Evolutionary conservation across 2,329 filamentous ascomycete species (phyloP), one percentile per base, ranked within the genome.

Genomic region (Nothophoma quercina): DNA sequence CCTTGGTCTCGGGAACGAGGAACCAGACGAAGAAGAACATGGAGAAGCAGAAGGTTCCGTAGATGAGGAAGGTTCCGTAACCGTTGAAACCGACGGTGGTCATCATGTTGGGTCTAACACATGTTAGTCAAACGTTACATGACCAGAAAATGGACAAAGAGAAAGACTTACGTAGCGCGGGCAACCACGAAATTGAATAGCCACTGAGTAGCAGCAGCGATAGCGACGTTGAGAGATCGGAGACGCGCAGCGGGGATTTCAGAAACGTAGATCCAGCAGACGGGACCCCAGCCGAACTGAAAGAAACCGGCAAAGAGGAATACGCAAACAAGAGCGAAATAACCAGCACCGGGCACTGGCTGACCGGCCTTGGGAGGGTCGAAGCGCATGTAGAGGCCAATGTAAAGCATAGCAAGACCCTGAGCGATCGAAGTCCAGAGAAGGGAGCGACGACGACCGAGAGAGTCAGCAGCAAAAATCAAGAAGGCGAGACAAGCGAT

Each of bases 101-200:
- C 64, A 90, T 78, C 87, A 90, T 90, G 38, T 83, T 85, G 2
- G 87, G 84, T 3, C 87, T 86, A 26, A 85, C 85, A 51, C 85
- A 89, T 5, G 42, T 35, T 39, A 38, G 16, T 34, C 5, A 1
- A 22, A 19, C n/a, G n/a, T n/a, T n/a, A n/a, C n/a, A n/a, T n/a
- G n/a, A 3, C 12, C 16, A 13, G 33, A 15, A 6, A 10, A 13
- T n/a, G n/a, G 8, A 12, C 3, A 1, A 8, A 8, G 9, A 16
- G 12, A 18, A 5, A 9, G 1, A 10, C 34, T 13, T 23, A 16
- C 4, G 87, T 86, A 26, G 85, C 85, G 48, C 85, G 77, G 1
- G 88, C 87, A 50, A 90, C 85, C 8, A 89, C 83, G 55, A 90
- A 88, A 68, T 91, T 91, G 72, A 90, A 90, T 4, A 90, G 72